Evolutionary conservation across 495 filamentous ascomycete genomes (phyloP).

Genomic region (Darksidea phi): DNA sequence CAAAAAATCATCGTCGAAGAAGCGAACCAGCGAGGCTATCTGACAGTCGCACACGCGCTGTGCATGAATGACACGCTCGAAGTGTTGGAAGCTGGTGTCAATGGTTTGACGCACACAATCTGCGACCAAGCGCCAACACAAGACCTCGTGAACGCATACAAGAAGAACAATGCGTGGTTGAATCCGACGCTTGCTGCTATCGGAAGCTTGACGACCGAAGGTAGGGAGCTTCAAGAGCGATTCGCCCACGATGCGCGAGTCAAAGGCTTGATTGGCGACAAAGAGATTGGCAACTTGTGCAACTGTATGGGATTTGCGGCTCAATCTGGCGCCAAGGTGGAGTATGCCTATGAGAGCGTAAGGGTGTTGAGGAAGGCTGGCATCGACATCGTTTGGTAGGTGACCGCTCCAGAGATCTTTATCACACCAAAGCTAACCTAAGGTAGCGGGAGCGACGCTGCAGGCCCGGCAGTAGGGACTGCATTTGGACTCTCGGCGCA

Average conservation of each 20-base stretch:
- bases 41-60: constrained; percentile 41
- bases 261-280: constrained; percentile 33
- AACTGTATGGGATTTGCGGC: constrained; percentile 38
- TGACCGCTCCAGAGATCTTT: not conserved
- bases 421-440: not conserved
- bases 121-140: constrained; percentile 38
- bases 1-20: constrained; percentile 40
- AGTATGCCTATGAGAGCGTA: constrained; percentile 43
- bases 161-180: constrained; percentile 40
- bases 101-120: constrained; percentile 42
- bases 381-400: constrained; percentile 40
- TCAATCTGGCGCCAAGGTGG: constrained; percentile 16
- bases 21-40: constrained; percentile 37
- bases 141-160: constrained; percentile 41
- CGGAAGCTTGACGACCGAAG: constrained; percentile 40
- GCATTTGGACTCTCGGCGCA: constrained; percentile 42
- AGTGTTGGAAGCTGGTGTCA: constrained; percentile 40
- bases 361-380: constrained; percentile 39
- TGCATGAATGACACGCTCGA: constrained; percentile 38
- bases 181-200: constrained; percentile 41
- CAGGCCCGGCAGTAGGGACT: constrained; percentile 40
- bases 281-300: constrained; percentile 34
- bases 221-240: constrained; percentile 36
- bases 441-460: constrained; percentile 41
- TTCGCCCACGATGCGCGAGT: constrained; percentile 41